These are phyloP conservation scores for Centaurea solstitialis DNA, from an alignment of 129 eudicot genomes.

Conservation along the genomic window DNA sequence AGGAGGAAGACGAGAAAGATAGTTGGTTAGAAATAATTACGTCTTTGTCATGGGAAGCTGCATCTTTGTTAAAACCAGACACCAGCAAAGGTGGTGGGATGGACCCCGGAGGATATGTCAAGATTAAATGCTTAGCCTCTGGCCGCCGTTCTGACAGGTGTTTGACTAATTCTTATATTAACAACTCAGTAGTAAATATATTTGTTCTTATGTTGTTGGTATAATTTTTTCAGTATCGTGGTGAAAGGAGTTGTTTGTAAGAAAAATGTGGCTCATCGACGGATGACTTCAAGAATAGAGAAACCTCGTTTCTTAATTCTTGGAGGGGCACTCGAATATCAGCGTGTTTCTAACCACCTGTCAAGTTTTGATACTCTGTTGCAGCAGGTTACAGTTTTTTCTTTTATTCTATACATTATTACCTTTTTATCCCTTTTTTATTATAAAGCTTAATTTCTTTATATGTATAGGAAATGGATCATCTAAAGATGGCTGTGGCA, in stretches of 20 bases:
- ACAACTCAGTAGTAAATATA: too few species aligned
- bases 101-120: slow-evolving; percentile 99
- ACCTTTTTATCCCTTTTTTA: background rate
- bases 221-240: slow-evolving; percentile 49
- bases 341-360: slow-evolving; percentile 85
- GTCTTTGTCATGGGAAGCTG: slow-evolving; percentile 96
- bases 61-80: slow-evolving; percentile 89
- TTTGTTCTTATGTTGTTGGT: too few species aligned
- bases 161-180: background rate
- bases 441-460: too few species aligned
- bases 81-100: slow-evolving; percentile 96
- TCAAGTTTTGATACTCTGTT: slow-evolving; percentile 94
- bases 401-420: slow-evolving; percentile 1
- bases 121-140: slow-evolving; percentile 93
- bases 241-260: slow-evolving; percentile 95
- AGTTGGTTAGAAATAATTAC: slow-evolving; percentile 93
- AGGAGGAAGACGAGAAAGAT: slow-evolving; percentile 70
- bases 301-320: slow-evolving; percentile 84
- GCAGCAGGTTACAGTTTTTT: slow-evolving; percentile 67
- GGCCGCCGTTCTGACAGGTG: slow-evolving; percentile 90
- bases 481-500: slow-evolving; percentile 99
- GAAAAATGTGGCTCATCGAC: slow-evolving; percentile 96
- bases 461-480: slow-evolving; percentile 96
- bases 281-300: slow-evolving; percentile 85
- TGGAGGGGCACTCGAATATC: slow-evolving; percentile 98